Evolutionary conservation across 1,284 basidiomycete species (phyloP), one percentile per base, ranked within the genome.

Genomic region (Ustilago curta): DNA sequence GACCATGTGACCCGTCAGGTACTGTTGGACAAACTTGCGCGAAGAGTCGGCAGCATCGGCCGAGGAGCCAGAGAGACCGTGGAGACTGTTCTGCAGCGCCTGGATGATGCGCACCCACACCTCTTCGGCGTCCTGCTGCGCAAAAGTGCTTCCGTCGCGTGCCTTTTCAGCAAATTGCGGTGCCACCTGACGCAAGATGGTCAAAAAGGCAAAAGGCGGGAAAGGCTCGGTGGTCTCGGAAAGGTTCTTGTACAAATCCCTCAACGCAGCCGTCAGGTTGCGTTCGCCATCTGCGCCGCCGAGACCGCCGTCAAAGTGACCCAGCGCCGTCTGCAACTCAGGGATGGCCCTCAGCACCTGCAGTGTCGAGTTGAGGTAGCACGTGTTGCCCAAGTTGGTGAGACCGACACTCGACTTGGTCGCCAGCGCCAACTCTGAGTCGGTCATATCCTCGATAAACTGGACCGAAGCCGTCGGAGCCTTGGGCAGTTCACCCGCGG

Each of bases 111-210:
- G 90, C 2, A 89, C 90, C 89, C 93, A 97, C 68, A 93, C 97
- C 85, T 99, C 96, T 83, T 98, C 96, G 14, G 96, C 96, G 83
- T 99, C 96, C 60, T 98, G 96, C 85, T 98, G 96, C 2, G 95
- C 91, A 80, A 90, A 96, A 21, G 76, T 70, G 35, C 71, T 69
- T 7, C 88, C 88, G 16, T 72, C 70, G 21, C 80, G 73, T 0
- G 69, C 59, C 87, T 88, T 85, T 84, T 99, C 95, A 5, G 91
- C 93, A 80, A 99, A 99, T 85, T 98, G 97, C 3, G 96, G 96
- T 19, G 93, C 91, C 1, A 91, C 90, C 59, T 90, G 88, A 21
- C 95, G 90, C 42, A 98, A 88, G 27, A 90, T 78, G 43, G 70
- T 72, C 29, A 97, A 86, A 83, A 97, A 93, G 0, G 86, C 67